These are phyloP conservation scores for Telfairia occidentalis DNA, from an alignment of 331 rosid genomes.

Conservation along the genomic window DNA sequence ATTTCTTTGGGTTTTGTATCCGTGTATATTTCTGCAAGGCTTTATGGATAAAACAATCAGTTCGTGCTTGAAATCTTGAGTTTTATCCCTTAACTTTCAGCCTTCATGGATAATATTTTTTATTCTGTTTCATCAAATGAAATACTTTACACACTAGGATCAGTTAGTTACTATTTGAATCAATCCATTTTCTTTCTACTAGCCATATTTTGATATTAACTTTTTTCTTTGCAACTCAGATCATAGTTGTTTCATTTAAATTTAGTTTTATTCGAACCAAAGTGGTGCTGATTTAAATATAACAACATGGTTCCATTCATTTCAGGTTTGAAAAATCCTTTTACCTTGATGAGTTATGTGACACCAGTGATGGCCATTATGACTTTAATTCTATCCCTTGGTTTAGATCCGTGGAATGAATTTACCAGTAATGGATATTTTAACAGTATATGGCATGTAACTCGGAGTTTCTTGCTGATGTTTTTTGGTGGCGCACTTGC, in stretches of 20 bases:
- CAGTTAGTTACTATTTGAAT: not conserved
- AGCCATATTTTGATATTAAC: not conserved
- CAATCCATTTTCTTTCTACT: not conserved
- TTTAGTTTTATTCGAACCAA: not conserved
- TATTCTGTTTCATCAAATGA: not conserved
- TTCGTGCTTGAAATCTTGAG: not conserved
- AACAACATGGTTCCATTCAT: not conserved
- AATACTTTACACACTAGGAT: not conserved
- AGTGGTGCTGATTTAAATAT: not conserved
- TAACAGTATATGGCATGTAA: conserved; percentile 55
- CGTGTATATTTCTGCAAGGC: not conserved
- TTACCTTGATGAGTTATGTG: conserved; percentile 88
- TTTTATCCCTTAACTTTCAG: not conserved
- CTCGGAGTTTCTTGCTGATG: conserved; percentile 78
- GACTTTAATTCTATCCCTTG: conserved; percentile 68
- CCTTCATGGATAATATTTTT: not conserved
- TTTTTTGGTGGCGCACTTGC: conserved; percentile 89
- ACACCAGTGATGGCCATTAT: conserved; percentile 82
- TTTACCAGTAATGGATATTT: conserved; percentile 58
- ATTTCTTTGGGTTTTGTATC: not conserved
- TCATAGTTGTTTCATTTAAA: not conserved
- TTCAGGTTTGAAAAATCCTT: conserved; percentile 88
- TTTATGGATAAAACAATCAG: not conserved
- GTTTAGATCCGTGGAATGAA: conserved; percentile 85
- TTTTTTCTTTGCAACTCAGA: not conserved